Evolutionary conservation across 352 stramenopile species (phyloP), one percentile per base, ranked within the genome.

Genomic region (Pythium scleroteichum): DNA sequence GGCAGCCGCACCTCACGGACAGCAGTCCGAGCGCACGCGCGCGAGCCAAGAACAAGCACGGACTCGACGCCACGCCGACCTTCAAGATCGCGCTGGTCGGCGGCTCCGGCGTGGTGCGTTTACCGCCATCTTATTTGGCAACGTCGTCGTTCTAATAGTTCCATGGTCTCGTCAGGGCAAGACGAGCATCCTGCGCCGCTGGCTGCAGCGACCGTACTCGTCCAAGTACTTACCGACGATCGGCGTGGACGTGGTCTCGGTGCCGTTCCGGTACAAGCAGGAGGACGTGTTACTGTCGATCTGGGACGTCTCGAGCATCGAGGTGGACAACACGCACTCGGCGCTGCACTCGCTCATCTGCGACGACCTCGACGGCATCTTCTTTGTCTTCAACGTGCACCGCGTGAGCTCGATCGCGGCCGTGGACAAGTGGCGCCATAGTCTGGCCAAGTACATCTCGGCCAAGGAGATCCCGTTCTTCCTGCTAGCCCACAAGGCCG

Each of bases 331-430:
- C 29, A 72, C 58, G 20, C 75, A 76, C 39, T 78, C 77, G n/a
- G 77, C 81, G 17, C 67, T 92, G 22, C 83, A 92, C 61, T 61
- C 85, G 54, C 69, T 92, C 14, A 53, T 92, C 23, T 95, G 85
- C 42, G 81, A 93, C 10, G 75, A 82, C 14, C 75, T 95, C 32
- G 85, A 93, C 57, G 85, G 85, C 48, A 76, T 95, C 51, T 95
- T 95, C 66, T 91, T 91, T 40, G 85, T 93, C n/a, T 92, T 92
- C 53, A 95, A 95, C 59, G 82, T 95, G 35, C 83, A 95, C 58
- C 81, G 85, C 32, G 83, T 95, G 69, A 95, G 82, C 60, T 93
- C 85, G 27, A 92, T 95, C 59, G 83, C 83, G 0, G 83, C 85
- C 9, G 68, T 95, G 23, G 85, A 95, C 72, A 92, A 90, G 65